phyloP scores from a whole-genome alignment of 306 rosid genomes.

The Corylus americana region DNA sequence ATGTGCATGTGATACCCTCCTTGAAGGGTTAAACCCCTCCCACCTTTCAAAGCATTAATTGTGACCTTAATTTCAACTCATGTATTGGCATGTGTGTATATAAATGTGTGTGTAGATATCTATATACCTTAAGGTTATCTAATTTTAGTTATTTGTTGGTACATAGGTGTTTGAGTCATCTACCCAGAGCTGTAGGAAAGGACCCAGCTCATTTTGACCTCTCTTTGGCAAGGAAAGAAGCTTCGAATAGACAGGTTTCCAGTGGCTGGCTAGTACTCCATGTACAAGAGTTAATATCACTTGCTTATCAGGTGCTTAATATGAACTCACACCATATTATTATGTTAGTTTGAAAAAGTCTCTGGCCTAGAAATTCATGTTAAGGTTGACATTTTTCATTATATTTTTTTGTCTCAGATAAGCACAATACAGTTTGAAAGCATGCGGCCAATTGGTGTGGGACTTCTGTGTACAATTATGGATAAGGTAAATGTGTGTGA shows the following conservation, averaged over 20 bases:
- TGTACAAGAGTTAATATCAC: slow-evolving; percentile 93
- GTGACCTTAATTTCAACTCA: not conserved
- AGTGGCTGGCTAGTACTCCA: slow-evolving; percentile 87
- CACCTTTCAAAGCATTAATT: not conserved
- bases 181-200: slow-evolving; percentile 88
- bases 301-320: slow-evolving; percentile 89
- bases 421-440: slow-evolving; percentile 94
- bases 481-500: slow-evolving; percentile 68
- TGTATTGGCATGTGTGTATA: not conserved
- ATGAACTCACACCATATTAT: slow-evolving; percentile 17
- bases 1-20: no score
- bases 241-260: slow-evolving; percentile 42
- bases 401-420: slow-evolving; percentile 50
- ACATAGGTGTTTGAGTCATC: slow-evolving; percentile 87
- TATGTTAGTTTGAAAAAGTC: slow-evolving; percentile 15
- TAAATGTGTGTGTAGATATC: not conserved
- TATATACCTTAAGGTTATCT: not conserved
- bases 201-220: slow-evolving; percentile 92
- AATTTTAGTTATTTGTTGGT: slow-evolving; percentile 12
- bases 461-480: slow-evolving; percentile 76
- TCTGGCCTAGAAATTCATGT: slow-evolving; percentile 5
- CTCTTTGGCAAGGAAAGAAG: slow-evolving; percentile 69
- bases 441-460: slow-evolving; percentile 93
- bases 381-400: slow-evolving; percentile 15
- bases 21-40: not conserved